phyloP scores from a whole-genome alignment of 2,329 filamentous ascomycete species.

The Colletotrichum sp. region DNA sequence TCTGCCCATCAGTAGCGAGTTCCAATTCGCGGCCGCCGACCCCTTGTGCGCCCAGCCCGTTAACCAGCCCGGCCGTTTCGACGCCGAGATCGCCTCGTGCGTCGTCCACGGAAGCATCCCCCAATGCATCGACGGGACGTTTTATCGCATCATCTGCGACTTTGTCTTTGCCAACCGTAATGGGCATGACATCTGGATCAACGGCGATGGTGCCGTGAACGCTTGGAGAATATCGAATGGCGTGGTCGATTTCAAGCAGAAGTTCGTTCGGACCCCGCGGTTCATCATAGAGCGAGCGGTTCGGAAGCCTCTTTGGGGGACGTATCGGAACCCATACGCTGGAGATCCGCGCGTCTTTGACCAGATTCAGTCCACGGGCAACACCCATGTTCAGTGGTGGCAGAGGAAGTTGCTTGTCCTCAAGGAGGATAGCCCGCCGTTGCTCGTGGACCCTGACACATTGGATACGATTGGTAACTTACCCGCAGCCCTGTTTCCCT shows the following conservation, averaged over 20 bases:
- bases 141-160: neutral
- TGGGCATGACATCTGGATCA: neutral
- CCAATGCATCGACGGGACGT: neutral
- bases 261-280: neutral
- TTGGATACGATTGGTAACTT: neutral
- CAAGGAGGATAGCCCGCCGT: neutral
- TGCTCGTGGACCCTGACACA: neutral
- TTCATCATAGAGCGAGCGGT: neutral
- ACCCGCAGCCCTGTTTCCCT: accelerated
- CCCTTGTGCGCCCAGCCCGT: neutral
- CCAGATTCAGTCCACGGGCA: neutral
- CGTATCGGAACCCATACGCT: neutral
- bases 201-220: neutral
- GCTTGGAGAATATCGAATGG: neutral
- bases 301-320: neutral
- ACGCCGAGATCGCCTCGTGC: neutral
- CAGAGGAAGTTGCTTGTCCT: neutral
- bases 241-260: neutral
- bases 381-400: neutral
- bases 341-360: neutral
- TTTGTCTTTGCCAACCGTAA: neutral
- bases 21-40: neutral
- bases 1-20: neutral
- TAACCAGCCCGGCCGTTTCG: neutral
- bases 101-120: neutral